Evolutionary conservation across 1,284 basidiomycete species (phyloP).

Genomic region (Microbotryomycetes sp.): DNA sequence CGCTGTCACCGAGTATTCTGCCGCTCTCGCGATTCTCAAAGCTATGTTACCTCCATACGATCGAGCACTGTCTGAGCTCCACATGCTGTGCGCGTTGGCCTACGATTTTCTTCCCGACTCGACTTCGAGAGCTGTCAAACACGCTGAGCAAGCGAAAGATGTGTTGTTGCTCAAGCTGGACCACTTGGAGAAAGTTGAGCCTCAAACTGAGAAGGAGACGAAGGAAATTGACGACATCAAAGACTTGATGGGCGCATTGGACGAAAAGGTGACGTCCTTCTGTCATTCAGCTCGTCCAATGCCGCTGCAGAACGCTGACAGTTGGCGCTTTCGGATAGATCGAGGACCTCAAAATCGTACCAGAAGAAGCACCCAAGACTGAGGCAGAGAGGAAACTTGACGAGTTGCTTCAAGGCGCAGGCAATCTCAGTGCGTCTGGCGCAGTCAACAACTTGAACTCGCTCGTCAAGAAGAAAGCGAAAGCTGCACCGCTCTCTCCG

Average conservation of each 20-base stretch:
- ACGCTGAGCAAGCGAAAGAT: constrained; percentile 35
- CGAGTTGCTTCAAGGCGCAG: constrained; percentile 23
- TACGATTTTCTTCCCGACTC: constrained; percentile 34
- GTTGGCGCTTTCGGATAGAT: constrained; percentile 22
- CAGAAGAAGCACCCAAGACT: constrained; percentile 24
- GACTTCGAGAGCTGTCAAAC: constrained; percentile 28
- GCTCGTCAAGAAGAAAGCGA: constrained; percentile 38
- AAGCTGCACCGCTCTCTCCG: constrained; percentile 2
- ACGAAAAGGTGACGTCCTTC: constrained; percentile 30
- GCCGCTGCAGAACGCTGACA: background rate
- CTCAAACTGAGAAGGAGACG: constrained; percentile 9
- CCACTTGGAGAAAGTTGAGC: constrained; percentile 13
- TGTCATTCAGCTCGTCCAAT: constrained; percentile 1
- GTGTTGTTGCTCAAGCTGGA: constrained; percentile 27
- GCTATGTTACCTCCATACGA: constrained; percentile 23
- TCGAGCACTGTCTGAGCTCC: constrained; percentile 34
- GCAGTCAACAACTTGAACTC: constrained; percentile 34
- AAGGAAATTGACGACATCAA: constrained; percentile 33
- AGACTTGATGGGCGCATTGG: constrained; percentile 29
- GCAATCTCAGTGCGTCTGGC: constrained; percentile 4
- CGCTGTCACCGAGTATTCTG: constrained; percentile 34
- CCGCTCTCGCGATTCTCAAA: constrained; percentile 24
- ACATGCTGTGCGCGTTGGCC: constrained; percentile 38
- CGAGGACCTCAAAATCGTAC: constrained; percentile 36
- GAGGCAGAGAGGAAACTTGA: constrained; percentile 26